Evolutionary conservation across 1,284 basidiomycete genomes (phyloP).

Genomic region (Cryptococcus wingfieldii): DNA sequence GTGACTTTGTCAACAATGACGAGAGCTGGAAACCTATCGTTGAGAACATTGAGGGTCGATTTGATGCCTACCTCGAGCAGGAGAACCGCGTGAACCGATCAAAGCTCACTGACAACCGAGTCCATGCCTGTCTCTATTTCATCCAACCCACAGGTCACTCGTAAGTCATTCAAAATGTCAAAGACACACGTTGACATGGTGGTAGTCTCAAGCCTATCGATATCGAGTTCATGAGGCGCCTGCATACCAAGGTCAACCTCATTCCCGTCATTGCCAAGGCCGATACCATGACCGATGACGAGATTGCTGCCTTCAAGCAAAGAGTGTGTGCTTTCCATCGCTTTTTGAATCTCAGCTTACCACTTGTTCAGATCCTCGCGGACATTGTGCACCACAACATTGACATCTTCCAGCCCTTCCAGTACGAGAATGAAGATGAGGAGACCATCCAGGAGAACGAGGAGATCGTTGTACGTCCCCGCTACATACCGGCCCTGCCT

Average conservation of each 20-base stretch:
- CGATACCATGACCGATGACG: conserved; percentile 93
- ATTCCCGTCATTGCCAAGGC: conserved; percentile 96
- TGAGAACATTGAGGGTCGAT: conserved; percentile 93
- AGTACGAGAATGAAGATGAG: conserved; percentile 94
- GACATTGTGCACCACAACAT: conserved; percentile 92
- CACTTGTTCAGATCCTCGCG: conserved; percentile 63
- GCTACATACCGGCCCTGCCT: neutral
- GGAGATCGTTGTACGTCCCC: conserved; percentile 67
- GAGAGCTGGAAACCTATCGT: conserved; percentile 97
- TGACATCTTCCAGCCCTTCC: conserved; percentile 91
- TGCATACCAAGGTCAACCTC: conserved; percentile 94
- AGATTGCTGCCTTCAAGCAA: conserved; percentile 84
- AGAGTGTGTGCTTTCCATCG: conserved; percentile 56
- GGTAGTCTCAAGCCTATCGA: conserved; percentile 87
- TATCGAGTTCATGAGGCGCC: conserved; percentile 92
- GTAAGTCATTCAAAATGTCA: conserved; percentile 53
- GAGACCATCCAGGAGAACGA: conserved; percentile 92
- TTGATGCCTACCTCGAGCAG: conserved; percentile 93
- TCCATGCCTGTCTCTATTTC: conserved; percentile 81
- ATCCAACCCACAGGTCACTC: conserved; percentile 96
- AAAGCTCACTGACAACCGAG: conserved; percentile 51
- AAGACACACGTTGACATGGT: conserved; percentile 1
- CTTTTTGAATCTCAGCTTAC: neutral
- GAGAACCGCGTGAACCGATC: conserved; percentile 88
- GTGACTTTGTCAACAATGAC: conserved; percentile 97